Evolutionary conservation across 139 green algal species (phyloP), one percentile per base, ranked within the genome.

Genomic region (Astrephomene gubernaculifera): DNA sequence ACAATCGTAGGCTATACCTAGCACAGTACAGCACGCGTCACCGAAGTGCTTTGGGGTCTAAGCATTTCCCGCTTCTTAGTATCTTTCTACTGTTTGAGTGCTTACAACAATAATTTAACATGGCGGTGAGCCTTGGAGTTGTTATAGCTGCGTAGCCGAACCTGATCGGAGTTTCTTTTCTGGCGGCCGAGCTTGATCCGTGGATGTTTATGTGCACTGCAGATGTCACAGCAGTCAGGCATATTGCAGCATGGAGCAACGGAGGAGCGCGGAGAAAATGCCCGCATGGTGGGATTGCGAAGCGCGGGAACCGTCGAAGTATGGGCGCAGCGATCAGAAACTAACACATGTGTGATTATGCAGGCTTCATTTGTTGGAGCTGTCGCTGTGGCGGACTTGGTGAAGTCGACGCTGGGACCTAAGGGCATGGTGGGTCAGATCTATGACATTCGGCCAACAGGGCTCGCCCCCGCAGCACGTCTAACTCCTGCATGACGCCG

Each of bases 371-470:
- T 99, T 83, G 93, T 99, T 19, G 98, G 98, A 29, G 98, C 98
- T 27, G 97, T 99, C 86, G 98, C 98, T 24, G 98, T 99, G 44
- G 94, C 96, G 45, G 98, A 99, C 87, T 91, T 99, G 5, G 96
- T 99, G 0, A 99, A 99, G 86, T 98, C 94, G 0, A 99, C 98
- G 9, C 93, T 99, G 9, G 98, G 98, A 3, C 98, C 98, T 24
- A 99, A 99, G 85, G 98, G 96, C 80, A 98, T 98, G 96, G 95
- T 98, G 80, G 85, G 92, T 64, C 31, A 29, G 38, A 52, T 25
- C 35, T 3, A 6, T n/a, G n/a, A n/a, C n/a, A n/a, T n/a, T n/a
- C n/a, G n/a, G n/a, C n/a, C n/a, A n/a, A n/a, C n/a, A n/a, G n/a
- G n/a, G n/a, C n/a, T n/a, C n/a, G n/a, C n/a, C n/a, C n/a, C n/a